Conservation (phyloP, 78 protist genomes). For the Dictyostelium discoideum region DNA sequence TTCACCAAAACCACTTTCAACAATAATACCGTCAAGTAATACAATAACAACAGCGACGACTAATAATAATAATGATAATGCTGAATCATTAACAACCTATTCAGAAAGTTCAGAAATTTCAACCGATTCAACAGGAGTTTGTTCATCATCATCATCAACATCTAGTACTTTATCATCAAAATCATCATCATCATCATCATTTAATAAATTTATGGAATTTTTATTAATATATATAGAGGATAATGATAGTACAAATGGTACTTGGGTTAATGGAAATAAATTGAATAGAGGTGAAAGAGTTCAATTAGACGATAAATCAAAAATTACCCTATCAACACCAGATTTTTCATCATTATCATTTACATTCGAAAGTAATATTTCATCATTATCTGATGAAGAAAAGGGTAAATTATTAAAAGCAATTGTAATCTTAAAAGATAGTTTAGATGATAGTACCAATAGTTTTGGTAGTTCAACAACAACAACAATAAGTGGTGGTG, state of each 20-base stretch:
- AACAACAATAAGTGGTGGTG: not conserved
- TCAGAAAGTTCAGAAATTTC: not conserved
- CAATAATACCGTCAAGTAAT: not conserved
- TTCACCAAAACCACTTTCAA: not conserved
- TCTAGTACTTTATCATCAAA: not conserved
- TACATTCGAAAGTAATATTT: not conserved
- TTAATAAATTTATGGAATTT: constrained; percentile 22
- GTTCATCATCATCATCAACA: not conserved
- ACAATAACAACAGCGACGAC: not conserved
- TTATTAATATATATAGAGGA: constrained; percentile 29
- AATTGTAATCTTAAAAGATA: not conserved
- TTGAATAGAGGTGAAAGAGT: not conserved
- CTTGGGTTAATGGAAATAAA: not conserved
- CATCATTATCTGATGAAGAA: not conserved
- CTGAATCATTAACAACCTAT: not conserved
- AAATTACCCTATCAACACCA: not conserved
- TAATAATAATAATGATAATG: not conserved
- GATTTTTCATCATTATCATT: not conserved
- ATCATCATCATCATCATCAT: not conserved
- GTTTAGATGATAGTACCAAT: not conserved
- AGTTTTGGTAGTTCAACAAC: not conserved
- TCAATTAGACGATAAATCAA: constrained; percentile 24
- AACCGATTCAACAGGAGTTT: not conserved
- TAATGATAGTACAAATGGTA: constrained; percentile 55
- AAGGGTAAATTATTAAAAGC: not conserved